A percentile compares a stretch with the other conserved stretches of the same genome.
phyloP scores from a whole-genome alignment of 345 rosid species.

The Murraya koenigii region DNA sequence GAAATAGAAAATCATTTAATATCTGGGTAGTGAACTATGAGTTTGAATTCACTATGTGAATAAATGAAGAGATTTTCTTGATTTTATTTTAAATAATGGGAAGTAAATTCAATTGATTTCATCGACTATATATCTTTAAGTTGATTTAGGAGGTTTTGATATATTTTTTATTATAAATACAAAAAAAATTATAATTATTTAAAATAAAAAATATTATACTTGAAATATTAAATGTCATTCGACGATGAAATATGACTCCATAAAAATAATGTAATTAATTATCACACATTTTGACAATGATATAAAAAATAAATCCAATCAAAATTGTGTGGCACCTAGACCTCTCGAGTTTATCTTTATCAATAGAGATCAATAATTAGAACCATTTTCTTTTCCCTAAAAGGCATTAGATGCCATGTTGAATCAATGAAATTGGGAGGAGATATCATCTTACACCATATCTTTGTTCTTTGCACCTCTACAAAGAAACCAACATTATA shows the following conservation, averaged over 20 bases:
- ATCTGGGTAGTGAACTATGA: neutral
- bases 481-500: neutral
- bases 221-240: neutral
- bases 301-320: too few relatives aligned
- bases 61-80: neutral
- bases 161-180: too few relatives aligned
- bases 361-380: neutral
- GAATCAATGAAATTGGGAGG: neutral
- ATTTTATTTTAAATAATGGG: neutral
- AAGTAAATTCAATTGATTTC: too few relatives aligned
- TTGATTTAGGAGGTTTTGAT: too few relatives aligned
- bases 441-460: neutral
- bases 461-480: neutral
- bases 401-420: too few relatives aligned
- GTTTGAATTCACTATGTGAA: too few relatives aligned
- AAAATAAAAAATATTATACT: neutral
- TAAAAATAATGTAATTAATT: neutral
- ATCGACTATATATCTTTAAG: too few relatives aligned
- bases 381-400: too few relatives aligned
- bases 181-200: neutral
- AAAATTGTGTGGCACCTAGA: neutral
- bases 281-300: too few relatives aligned
- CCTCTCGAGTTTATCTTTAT: neutral
- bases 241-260: neutral
- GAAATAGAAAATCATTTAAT: neutral